phyloP scores from a whole-genome alignment of 2,329 filamentous ascomycete species.

The Trichoderma endophyticum region DNA sequence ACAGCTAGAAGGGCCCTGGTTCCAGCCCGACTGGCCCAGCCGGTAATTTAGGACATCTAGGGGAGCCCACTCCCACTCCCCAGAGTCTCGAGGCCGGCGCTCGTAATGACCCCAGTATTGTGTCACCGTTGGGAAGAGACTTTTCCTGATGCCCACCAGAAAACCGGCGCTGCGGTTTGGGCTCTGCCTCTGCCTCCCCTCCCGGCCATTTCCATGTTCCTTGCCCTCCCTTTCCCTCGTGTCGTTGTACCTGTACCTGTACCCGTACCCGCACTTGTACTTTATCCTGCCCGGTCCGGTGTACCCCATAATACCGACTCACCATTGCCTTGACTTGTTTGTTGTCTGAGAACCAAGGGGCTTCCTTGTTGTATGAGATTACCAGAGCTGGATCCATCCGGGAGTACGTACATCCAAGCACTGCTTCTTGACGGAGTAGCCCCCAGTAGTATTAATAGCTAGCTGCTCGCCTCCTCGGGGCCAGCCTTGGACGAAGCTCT shows the following conservation, averaged over 20 bases:
- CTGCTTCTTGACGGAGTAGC: not conserved
- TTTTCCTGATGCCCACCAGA: not conserved
- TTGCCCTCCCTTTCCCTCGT: not conserved
- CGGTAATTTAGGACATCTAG: constrained; percentile 8
- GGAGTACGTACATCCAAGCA: not conserved
- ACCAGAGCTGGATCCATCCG: constrained; percentile 1
- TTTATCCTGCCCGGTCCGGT: not conserved
- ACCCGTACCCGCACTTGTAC: not conserved
- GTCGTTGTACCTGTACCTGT: constrained; percentile 6
- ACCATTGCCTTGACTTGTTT: constrained; percentile 6
- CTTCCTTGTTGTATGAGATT: constrained; percentile 4
- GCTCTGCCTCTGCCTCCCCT: constrained; percentile 3
- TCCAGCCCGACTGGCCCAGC: constrained; percentile 11
- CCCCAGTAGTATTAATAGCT: constrained; percentile 5
- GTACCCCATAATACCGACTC: constrained; percentile 13
- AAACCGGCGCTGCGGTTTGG: constrained; percentile 17
- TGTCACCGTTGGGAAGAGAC: constrained; percentile 12
- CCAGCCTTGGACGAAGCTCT: not conserved
- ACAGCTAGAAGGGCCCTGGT: constrained; percentile 2
- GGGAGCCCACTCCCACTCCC: constrained; percentile 9
- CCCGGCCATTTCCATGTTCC: not conserved
- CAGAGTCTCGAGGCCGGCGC: not conserved
- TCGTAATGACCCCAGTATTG: constrained; percentile 15
- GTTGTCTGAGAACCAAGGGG: constrained; percentile 7
- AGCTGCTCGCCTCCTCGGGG: constrained; percentile 11